A percentile compares a stretch with the other conserved stretches of the same genome.
These are phyloP conservation scores for Micromonas commoda DNA, from an alignment of 139 green algal genomes.

Conservation along the genomic window DNA sequence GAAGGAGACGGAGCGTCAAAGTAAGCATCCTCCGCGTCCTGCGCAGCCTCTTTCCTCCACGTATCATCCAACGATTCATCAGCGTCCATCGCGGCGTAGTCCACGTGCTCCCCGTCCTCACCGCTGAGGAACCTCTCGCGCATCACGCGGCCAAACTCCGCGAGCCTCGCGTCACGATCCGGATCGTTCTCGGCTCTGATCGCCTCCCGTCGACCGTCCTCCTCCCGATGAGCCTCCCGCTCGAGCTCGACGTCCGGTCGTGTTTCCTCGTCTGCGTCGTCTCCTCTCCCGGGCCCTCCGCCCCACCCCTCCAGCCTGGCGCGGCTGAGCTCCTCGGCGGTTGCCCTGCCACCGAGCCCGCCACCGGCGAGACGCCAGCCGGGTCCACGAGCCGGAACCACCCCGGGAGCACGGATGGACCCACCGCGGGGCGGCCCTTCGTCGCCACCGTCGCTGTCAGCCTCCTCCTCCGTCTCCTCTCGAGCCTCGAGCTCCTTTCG, in stretches of 20 bases:
- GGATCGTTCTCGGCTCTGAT: neutral
- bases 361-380: too few species aligned
- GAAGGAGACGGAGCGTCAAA: too few species aligned
- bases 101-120: conserved; percentile 47
- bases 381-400: neutral
- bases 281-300: too few species aligned
- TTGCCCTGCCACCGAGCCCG: neutral
- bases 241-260: neutral
- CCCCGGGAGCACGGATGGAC: too few species aligned
- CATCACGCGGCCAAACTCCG: conserved; percentile 63
- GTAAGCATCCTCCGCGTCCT: conserved; percentile 49
- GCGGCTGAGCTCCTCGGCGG: neutral
- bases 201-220: neutral
- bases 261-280: neutral
- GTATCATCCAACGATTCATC: conserved; percentile 45
- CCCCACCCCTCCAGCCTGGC: neutral
- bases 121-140: conserved; percentile 54
- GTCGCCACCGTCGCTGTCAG: neutral
- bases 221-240: neutral
- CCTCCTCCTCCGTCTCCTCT: neutral
- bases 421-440: neutral
- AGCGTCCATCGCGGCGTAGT: conserved; percentile 61
- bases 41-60: conserved; percentile 40
- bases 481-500: neutral
- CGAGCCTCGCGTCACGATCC: neutral